Evolutionary conservation across 306 rosid species (phyloP), one percentile per base, ranked within the genome.

Genomic region (Begonia loranthoides): DNA sequence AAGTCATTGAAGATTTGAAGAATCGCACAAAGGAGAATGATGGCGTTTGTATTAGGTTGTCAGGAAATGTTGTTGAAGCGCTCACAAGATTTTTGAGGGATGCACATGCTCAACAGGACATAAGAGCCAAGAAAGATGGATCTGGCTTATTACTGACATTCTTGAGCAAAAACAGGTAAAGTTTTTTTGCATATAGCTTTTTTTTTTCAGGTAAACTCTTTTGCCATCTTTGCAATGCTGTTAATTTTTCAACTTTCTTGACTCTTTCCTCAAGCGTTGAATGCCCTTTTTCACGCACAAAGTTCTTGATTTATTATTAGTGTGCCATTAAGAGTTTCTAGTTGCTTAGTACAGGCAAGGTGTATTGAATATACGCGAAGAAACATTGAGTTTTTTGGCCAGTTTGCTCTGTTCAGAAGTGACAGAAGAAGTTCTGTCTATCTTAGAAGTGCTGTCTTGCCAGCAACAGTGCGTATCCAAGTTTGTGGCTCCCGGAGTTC

Each of bases 371-470:
- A 62, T 73, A 46, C 50, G 46, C 13, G 84, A 86, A 54, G 85
- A 86, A 5, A 54, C 64, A 16, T 77, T 72, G 56, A 63, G 55
- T 48, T 41, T 67, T 54, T 61, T 80, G 57, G 79, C 82, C 41
- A 70, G 57, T 56, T 73, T 83, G 64, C 73, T 92, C 16, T 69
- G 75, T 57, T 80, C 93, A 45, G 75, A 70, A 63, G 79, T 71
- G 44, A 57, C 21, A 11, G 76, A 63, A 61, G 94, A 83, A 69
- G 87, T 66, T 67, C 87, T 92, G 61, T 56, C 65, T 44, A 48
- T 78, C 59, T 47, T 86, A 77, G 94, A 86, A 73, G 73, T 75
- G 41, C 64, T 92, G 44, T 83, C 99, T 9, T 73, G 58, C 34
- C 49, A 68, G 59, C 51, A 58, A 46, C 38, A 63, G 47, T 64